phyloP scores from a whole-genome alignment of 2,329 filamentous ascomycete genomes.

The Acephala macrosclerotiorum region DNA sequence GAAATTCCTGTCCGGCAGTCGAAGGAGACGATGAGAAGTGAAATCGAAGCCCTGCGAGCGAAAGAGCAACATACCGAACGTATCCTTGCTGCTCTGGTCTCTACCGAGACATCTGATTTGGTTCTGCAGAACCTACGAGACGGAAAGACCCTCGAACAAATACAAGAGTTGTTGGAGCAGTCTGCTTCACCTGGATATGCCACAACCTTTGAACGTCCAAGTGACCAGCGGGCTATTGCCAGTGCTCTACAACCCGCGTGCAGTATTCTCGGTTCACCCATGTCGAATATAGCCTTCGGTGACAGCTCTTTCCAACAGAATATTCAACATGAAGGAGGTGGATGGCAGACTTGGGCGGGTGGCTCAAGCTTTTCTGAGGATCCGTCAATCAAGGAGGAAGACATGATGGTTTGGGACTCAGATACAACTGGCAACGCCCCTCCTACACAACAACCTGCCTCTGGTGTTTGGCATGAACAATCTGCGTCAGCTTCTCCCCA shows the following conservation, averaged over 20 bases:
- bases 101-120: slow-evolving; percentile 48
- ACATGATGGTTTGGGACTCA: slow-evolving; percentile 42
- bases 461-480: slow-evolving; percentile 46
- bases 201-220: slow-evolving; percentile 44
- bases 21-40: slow-evolving; percentile 65
- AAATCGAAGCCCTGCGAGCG: slow-evolving; percentile 64
- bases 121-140: slow-evolving; percentile 59
- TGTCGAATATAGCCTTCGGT: slow-evolving; percentile 51
- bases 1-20: slow-evolving; percentile 69
- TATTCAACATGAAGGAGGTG: slow-evolving; percentile 30
- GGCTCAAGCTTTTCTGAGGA: slow-evolving; percentile 6
- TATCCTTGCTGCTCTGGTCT: slow-evolving; percentile 59
- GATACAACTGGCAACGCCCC: slow-evolving; percentile 40
- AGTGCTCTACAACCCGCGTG: slow-evolving; percentile 42
- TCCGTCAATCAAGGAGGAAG: slow-evolving; percentile 24
- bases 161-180: slow-evolving; percentile 61
- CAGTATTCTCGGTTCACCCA: slow-evolving; percentile 56
- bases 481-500: slow-evolving; percentile 19
- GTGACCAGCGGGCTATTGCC: slow-evolving; percentile 43
- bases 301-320: slow-evolving; percentile 33
- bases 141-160: slow-evolving; percentile 61
- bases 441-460: slow-evolving; percentile 55
- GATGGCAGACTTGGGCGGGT: slow-evolving; percentile 25
- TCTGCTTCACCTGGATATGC: slow-evolving; percentile 41
- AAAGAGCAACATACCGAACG: slow-evolving; percentile 62